phyloP scores from a whole-genome alignment of 2,329 filamentous ascomycete genomes.

The Trichoderma asperellum region DNA sequence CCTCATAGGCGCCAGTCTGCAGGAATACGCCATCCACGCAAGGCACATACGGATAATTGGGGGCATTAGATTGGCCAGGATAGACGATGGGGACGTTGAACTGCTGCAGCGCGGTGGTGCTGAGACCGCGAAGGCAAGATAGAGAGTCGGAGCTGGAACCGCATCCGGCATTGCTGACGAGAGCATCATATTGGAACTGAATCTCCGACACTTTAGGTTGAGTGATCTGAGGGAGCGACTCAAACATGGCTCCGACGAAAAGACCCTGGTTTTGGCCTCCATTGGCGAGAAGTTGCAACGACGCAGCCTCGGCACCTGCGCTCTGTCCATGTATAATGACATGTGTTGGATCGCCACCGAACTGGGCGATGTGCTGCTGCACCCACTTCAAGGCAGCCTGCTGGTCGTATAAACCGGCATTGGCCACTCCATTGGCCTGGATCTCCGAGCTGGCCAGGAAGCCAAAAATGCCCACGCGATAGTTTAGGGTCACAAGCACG shows the following conservation, averaged over 20 bases:
- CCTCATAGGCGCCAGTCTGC: conserved; percentile 52
- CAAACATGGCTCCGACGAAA: conserved; percentile 55
- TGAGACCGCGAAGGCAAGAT: conserved; percentile 51
- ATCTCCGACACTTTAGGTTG: conserved; percentile 43
- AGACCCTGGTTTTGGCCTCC: conserved; percentile 53
- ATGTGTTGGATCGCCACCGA: conserved; percentile 47
- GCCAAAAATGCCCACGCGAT: conserved; percentile 48
- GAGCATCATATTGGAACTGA: conserved; percentile 24
- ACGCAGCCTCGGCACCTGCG: conserved; percentile 68
- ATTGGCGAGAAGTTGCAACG: conserved; percentile 63
- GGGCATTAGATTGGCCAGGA: conserved; percentile 38
- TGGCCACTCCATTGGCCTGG: conserved; percentile 26
- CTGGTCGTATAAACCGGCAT: conserved; percentile 50
- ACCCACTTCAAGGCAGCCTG: conserved; percentile 33
- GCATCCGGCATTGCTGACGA: conserved; percentile 21
- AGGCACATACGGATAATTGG: conserved; percentile 58
- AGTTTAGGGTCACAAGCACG: conserved; percentile 53
- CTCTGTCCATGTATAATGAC: conserved; percentile 71
- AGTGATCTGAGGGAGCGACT: conserved; percentile 56
- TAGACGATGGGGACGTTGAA: conserved; percentile 47
- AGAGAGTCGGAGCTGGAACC: conserved; percentile 43
- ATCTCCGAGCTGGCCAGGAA: conserved; percentile 38
- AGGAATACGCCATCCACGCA: conserved; percentile 59
- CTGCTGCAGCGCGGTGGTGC: conserved; percentile 47
- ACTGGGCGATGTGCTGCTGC: conserved; percentile 30